These are phyloP conservation scores for Monosporascus ibericus DNA, from an alignment of 2,329 filamentous ascomycete species.

Conservation along the genomic window DNA sequence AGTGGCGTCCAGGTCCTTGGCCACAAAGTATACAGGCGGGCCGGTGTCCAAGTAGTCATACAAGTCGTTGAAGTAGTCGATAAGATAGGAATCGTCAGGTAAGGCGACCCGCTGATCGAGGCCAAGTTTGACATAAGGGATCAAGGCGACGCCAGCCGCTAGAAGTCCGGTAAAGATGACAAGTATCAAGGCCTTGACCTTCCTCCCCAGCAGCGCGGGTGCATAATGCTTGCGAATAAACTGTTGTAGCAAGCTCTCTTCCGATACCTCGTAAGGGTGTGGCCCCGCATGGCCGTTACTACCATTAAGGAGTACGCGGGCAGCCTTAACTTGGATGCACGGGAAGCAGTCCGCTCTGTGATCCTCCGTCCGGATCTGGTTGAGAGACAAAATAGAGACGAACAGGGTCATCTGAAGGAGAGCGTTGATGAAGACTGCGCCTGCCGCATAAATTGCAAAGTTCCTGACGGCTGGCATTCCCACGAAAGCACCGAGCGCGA, in stretches of 20 bases:
- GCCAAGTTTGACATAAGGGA: slow-evolving; percentile 80
- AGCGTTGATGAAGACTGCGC: slow-evolving; percentile 94
- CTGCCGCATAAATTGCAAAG: slow-evolving; percentile 93
- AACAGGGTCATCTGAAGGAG: slow-evolving; percentile 98
- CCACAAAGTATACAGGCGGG: slow-evolving; percentile 94
- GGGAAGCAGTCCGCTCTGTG: slow-evolving; percentile 88
- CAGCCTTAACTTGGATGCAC: slow-evolving; percentile 74
- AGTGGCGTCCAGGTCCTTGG: slow-evolving; percentile 73
- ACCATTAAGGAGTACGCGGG: slow-evolving; percentile 58
- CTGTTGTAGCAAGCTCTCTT: slow-evolving; percentile 75
- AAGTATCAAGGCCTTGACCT: slow-evolving; percentile 70
- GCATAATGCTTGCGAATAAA: slow-evolving; percentile 92
- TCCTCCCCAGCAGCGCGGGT: slow-evolving; percentile 71
- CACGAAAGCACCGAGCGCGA: slow-evolving; percentile 86
- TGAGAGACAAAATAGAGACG: slow-evolving; percentile 81
- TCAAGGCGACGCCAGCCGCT: slow-evolving; percentile 73
- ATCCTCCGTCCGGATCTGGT: slow-evolving; percentile 85
- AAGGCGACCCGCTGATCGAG: slow-evolving; percentile 93
- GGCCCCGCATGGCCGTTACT: slow-evolving; percentile 54
- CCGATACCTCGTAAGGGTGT: slow-evolving; percentile 66
- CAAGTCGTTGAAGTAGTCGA: slow-evolving; percentile 93
- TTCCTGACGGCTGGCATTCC: slow-evolving; percentile 98
- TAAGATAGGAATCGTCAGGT: slow-evolving; percentile 88
- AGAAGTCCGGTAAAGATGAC: slow-evolving; percentile 83
- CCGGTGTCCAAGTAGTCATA: slow-evolving; percentile 89